Evolutionary conservation across 495 filamentous ascomycete genomes (phyloP).

Genomic region (Niebla homalea): DNA sequence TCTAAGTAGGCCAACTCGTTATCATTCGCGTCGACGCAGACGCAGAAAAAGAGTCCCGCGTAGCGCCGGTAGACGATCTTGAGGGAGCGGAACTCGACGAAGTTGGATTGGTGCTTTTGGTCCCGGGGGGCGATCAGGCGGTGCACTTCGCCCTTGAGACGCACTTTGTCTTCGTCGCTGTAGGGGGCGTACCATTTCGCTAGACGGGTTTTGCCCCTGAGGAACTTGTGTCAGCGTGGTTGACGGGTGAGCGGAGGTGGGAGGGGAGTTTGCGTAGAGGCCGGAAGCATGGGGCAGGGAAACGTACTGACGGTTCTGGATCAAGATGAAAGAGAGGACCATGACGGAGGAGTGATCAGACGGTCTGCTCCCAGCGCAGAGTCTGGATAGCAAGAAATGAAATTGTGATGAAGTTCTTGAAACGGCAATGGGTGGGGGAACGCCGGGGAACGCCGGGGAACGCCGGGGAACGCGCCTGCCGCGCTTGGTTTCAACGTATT

Average conservation of each 20-base stretch:
- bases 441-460: too few species aligned
- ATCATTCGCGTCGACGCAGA: conserved; percentile 96
- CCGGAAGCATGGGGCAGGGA: not conserved
- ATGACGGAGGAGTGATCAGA: conserved; percentile 24
- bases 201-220: conserved; percentile 92
- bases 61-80: conserved; percentile 96
- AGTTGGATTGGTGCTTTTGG: conserved; percentile 99
- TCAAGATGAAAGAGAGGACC: conserved; percentile 90
- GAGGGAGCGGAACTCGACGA: conserved; percentile 80
- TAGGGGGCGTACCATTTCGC: conserved; percentile 99
- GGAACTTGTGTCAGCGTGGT: not conserved
- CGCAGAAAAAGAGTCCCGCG: conserved; percentile 96
- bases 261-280: not conserved
- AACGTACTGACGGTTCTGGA: conserved; percentile 88
- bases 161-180: conserved; percentile 92
- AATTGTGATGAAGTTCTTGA: too few species aligned
- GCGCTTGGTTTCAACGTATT: too few species aligned
- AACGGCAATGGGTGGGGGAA: too few species aligned
- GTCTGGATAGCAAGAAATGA: too few species aligned
- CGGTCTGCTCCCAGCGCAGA: not conserved
- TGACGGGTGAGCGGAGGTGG: too few species aligned
- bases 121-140: conserved; percentile 93
- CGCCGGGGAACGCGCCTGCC: too few species aligned
- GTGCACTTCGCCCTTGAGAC: conserved; percentile 92
- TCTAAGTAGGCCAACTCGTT: conserved; percentile 96